Evolutionary conservation across 73 alveolate species (phyloP), one percentile per base, ranked within the genome.

Genomic region (Diophrys appendiculata): DNA sequence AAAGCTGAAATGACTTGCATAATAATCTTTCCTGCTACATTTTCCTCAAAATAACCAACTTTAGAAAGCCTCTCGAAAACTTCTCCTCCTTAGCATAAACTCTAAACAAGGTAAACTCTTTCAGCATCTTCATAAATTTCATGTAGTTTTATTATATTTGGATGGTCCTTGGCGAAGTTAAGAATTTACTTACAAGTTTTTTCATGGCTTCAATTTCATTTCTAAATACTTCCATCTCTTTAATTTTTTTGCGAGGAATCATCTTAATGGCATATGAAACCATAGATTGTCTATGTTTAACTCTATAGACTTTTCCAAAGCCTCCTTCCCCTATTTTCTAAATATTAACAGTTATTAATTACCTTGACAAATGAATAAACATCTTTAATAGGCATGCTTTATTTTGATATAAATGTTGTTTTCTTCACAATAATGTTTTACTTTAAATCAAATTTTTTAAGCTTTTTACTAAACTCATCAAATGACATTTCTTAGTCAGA

Each of bases 81-180:
- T 60, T 60, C 72, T 60, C 72, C 72, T 11, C 72, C 72, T 26
- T 23, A 23, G 32, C 72, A 60, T 13, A 60, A 13, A 14, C 14
- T 3, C 72, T 71, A 71, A 13, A 89, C 88, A 14, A 91, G 77
- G 67, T 71, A 91, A 2, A 91, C 60, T 33, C 68, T 33, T 0
- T 72, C 33, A 18, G 79, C 87, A 78, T 77, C 92, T 77, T 91
- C 97, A 73, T 76, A 89, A 24, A 54, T 81, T 13, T 84, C 89
- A 83, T 75, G 79, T 29, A 81, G 52, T 33, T 73, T 81, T 3
- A 81, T 74, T 18, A 73, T 26, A 54, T 81, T 81, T 8, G 90
- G 90, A 60, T 81, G 90, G 56, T 81, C 60, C 60, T 43, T 43
- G 60, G 60, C 18, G 18, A 11, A 43, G 18, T 11, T 43, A n/a